A percentile compares a stretch with the other conserved stretches of the same genome.
Conservation (phyloP, 1,284 basidiomycete species). For the Moesziomyces aphidis region DNA sequence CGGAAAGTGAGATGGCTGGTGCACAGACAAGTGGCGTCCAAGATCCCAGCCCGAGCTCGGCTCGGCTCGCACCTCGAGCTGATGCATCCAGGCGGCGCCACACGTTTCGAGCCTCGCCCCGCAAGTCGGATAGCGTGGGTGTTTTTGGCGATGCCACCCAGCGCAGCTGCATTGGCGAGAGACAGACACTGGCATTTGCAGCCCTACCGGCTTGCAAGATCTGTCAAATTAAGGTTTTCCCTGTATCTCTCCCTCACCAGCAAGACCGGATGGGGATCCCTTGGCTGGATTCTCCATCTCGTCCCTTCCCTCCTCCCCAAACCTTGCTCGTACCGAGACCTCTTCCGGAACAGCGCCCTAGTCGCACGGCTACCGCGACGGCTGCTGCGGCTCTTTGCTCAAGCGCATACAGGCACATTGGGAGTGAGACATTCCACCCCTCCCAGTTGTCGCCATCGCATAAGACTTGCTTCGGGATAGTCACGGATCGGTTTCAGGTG, state of each 20-base stretch:
- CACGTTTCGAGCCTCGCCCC: neutral
- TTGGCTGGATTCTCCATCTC: neutral
- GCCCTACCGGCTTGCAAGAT: neutral
- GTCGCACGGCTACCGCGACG: neutral
- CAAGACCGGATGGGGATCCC: conserved; percentile 5
- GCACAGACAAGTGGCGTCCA: conserved; percentile 1
- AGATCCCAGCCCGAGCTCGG: neutral
- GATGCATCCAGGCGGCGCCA: neutral
- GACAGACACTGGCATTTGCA: conserved; percentile 26
- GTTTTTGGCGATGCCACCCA: neutral
- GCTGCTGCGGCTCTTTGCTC: no score
- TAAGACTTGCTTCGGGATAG: conserved; percentile 1
- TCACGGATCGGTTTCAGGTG: neutral
- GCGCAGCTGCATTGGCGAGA: conserved; percentile 22
- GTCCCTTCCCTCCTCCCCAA: conserved; percentile 1
- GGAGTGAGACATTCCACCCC: conserved; percentile 18
- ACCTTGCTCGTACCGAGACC: neutral
- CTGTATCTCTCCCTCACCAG: neutral
- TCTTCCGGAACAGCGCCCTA: neutral
- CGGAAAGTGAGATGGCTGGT: conserved; percentile 3
- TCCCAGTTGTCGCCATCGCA: neutral
- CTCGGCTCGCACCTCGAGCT: conserved; percentile 1
- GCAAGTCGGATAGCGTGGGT: conserved; percentile 9
- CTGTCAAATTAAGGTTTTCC: conserved; percentile 16
- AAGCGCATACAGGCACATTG: neutral